phyloP scores from a whole-genome alignment of 805 yeast species.

The Lipomyces yamanashiensis region DNA sequence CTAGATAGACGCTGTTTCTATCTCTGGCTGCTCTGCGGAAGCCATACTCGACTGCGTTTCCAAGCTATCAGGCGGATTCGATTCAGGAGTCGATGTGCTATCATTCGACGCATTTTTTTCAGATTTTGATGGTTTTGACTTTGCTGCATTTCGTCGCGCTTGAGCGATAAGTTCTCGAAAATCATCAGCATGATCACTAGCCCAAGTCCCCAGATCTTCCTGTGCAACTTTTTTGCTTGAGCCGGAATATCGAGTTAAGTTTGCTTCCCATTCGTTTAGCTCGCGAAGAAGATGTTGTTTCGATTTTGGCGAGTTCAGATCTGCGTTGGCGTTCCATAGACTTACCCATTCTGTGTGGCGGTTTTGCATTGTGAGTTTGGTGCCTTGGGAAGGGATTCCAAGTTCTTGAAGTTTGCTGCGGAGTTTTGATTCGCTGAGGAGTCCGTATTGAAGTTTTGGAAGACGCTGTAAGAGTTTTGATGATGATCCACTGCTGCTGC shows the following conservation, averaged over 20 bases:
- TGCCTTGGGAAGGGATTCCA: conserved; percentile 65
- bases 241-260: conserved; percentile 39
- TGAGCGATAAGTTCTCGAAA: conserved; percentile 27
- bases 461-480: conserved; percentile 42
- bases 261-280: conserved; percentile 69
- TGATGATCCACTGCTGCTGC: not conserved
- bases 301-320: conserved; percentile 66
- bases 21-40: too few relatives aligned
- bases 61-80: too few relatives aligned
- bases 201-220: conserved; percentile 40
- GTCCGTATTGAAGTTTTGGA: conserved; percentile 67
- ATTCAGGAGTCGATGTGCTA: not conserved
- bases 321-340: conserved; percentile 80
- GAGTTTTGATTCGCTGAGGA: conserved; percentile 62
- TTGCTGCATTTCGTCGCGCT: too few relatives aligned
- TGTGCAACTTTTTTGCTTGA: conserved; percentile 25
- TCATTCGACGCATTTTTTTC: not conserved
- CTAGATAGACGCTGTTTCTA: too few relatives aligned
- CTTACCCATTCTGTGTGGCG: conserved; percentile 79
- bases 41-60: too few relatives aligned
- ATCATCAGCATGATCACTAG: conserved; percentile 33
- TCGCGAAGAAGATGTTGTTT: conserved; percentile 60
- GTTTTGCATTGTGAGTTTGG: conserved; percentile 63
- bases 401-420: conserved; percentile 61
- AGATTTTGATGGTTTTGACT: conserved; percentile 3